phyloP scores from a whole-genome alignment of 768 basidiomycete species.

The Leccinum longicurvipes region DNA sequence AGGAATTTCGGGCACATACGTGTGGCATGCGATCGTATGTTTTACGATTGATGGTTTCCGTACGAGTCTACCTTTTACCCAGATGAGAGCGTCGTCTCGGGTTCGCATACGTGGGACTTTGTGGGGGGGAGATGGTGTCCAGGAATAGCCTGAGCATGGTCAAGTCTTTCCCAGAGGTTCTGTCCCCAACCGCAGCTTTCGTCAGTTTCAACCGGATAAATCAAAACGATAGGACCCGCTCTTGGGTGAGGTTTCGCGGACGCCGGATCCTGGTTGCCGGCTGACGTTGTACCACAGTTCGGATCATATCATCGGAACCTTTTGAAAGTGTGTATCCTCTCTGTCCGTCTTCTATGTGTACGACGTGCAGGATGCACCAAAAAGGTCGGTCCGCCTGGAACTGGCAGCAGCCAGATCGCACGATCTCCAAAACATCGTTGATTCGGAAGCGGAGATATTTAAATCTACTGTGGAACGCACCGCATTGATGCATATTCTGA shows the following conservation, averaged over 20 bases:
- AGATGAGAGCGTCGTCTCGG: too few relatives aligned
- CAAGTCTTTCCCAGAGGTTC: neutral
- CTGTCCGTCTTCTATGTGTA: conserved; percentile 30
- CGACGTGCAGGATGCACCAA: conserved; percentile 29
- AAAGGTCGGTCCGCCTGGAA: conserved; percentile 14
- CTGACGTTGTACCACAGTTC: too few relatives aligned
- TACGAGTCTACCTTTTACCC: too few relatives aligned
- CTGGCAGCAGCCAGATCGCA: too few relatives aligned
- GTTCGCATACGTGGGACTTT: neutral
- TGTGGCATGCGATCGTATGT: neutral
- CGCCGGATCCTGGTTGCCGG: neutral
- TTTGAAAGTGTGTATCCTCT: conserved; percentile 25
- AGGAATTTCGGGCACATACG: conserved; percentile 23
- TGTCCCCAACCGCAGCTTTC: conserved; percentile 10
- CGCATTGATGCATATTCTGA: conserved; percentile 29
- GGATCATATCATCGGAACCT: conserved; percentile 19
- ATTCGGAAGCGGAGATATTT: conserved; percentile 24
- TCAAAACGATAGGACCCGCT: conserved; percentile 21
- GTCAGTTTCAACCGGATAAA: conserved; percentile 22
- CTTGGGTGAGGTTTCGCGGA: conserved; percentile 8
- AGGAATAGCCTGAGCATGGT: neutral
- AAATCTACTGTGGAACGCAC: conserved; percentile 21
- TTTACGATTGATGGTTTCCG: neutral
- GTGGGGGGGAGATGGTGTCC: conserved; percentile 16
- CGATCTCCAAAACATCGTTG: conserved; percentile 14